phyloP scores from a whole-genome alignment of 2,329 filamentous ascomycete genomes.

The Annulohypoxylon truncatum region DNA sequence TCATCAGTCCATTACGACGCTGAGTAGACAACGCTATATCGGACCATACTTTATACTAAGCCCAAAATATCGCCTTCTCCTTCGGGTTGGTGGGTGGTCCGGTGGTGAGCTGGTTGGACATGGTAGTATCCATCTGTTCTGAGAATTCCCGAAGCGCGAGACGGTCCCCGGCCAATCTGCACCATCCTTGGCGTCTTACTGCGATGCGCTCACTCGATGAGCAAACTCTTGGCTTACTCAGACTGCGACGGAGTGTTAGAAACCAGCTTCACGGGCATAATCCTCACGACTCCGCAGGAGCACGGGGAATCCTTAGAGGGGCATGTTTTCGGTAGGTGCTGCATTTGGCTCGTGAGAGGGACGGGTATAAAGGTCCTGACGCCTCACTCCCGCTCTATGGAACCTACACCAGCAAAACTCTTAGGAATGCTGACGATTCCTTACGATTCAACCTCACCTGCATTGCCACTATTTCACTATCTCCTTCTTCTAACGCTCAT shows the following conservation, averaged over 20 bases:
- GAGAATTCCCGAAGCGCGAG: slow-evolving; percentile 16
- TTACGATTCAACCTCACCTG: slow-evolving; percentile 9
- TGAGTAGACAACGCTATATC: slow-evolving; percentile 25
- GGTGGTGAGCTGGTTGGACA: slow-evolving; percentile 20
- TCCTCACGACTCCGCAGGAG: slow-evolving; percentile 15
- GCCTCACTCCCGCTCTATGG: slow-evolving; percentile 1
- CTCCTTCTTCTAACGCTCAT: background rate
- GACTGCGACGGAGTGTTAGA: slow-evolving; percentile 26
- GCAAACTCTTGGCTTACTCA: slow-evolving; percentile 35
- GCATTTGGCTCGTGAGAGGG: background rate
- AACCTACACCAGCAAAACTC: background rate
- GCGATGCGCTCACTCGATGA: slow-evolving; percentile 30
- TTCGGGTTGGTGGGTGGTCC: slow-evolving; percentile 34
- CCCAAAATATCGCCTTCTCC: slow-evolving; percentile 33
- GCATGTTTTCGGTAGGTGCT: slow-evolving; percentile 18
- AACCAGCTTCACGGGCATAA: slow-evolving; percentile 8
- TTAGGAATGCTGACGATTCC: slow-evolving; percentile 1
- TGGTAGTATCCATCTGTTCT: slow-evolving; percentile 16
- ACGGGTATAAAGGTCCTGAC: slow-evolving; percentile 23
- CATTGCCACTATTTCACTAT: slow-evolving; percentile 3
- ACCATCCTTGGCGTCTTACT: slow-evolving; percentile 40
- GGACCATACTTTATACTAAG: slow-evolving; percentile 30
- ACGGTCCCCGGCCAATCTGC: slow-evolving; percentile 21
- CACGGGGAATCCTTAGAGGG: slow-evolving; percentile 17
- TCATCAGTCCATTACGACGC: slow-evolving; percentile 32